phyloP scores from a whole-genome alignment of 176 grass and related monocot genomes.

The Secale cereale region DNA sequence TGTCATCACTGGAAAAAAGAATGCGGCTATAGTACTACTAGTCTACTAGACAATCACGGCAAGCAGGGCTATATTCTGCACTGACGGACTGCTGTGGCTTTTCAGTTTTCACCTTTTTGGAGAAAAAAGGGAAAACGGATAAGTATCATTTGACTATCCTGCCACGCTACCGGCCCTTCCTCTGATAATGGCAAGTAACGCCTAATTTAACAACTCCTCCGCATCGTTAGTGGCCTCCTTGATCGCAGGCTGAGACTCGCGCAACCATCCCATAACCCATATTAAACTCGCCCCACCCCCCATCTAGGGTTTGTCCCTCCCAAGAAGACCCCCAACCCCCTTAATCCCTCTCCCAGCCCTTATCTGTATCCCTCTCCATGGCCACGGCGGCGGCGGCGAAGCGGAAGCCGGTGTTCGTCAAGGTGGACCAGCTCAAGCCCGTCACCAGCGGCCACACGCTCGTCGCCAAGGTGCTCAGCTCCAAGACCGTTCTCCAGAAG shows the following conservation, averaged over 20 bases:
- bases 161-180: not conserved
- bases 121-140: slow-evolving; percentile 8
- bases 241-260: not conserved
- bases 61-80: slow-evolving; percentile 9
- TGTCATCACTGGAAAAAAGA: no score
- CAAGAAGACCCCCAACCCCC: not conserved
- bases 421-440: slow-evolving; percentile 79
- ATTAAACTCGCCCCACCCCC: not conserved
- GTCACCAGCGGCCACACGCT: slow-evolving; percentile 71
- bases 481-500: slow-evolving; percentile 67
- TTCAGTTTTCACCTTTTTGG: not conserved
- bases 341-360: slow-evolving; percentile 1
- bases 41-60: not conserved
- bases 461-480: slow-evolving; percentile 58
- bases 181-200: not conserved
- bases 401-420: slow-evolving; percentile 70
- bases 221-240: slow-evolving; percentile 31
- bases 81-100: not conserved
- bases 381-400: slow-evolving; percentile 40
- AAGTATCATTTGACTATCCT: not conserved
- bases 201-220: slow-evolving; percentile 28
- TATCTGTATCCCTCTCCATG: slow-evolving; percentile 23
- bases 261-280: not conserved
- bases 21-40: no score
- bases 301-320: slow-evolving; percentile 38